Evolutionary conservation across 352 stramenopile species (phyloP).

Genomic region (Phytophthora sp.): DNA sequence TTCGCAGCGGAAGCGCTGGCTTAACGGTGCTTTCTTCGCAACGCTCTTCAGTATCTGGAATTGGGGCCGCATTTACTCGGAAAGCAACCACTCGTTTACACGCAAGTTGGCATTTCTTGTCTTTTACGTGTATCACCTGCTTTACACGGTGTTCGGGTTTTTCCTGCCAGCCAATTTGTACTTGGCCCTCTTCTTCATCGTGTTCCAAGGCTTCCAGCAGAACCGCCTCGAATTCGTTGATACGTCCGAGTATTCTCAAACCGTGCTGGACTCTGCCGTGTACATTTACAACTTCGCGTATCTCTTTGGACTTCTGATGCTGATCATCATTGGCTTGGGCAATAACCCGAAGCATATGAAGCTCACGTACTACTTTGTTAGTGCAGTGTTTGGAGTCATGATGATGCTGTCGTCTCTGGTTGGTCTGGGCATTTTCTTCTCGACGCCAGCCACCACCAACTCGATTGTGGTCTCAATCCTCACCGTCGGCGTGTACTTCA

Average conservation of each 20-base stretch:
- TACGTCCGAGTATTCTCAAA: constrained; percentile 67
- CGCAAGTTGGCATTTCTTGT: constrained; percentile 75
- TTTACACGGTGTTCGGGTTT: constrained; percentile 72
- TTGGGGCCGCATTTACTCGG: constrained; percentile 83
- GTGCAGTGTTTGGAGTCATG: constrained; percentile 72
- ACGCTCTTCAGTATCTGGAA: constrained; percentile 90
- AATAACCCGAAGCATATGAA: constrained; percentile 92
- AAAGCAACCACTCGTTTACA: constrained; percentile 75
- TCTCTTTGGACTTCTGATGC: constrained; percentile 79
- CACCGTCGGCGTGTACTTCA: constrained; percentile 83
- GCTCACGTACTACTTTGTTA: constrained; percentile 85
- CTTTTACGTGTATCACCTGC: constrained; percentile 83
- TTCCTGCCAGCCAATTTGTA: constrained; percentile 87
- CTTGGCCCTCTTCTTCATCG: constrained; percentile 85
- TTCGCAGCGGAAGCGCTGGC: constrained; percentile 84
- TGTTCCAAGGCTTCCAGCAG: constrained; percentile 90
- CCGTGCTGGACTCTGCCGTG: constrained; percentile 65
- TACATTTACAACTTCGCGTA: constrained; percentile 87
- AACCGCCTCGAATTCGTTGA: constrained; percentile 84
- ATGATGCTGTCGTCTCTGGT: constrained; percentile 84
- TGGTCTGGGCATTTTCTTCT: constrained; percentile 79
- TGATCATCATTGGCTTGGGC: constrained; percentile 86
- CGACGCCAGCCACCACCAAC: constrained; percentile 49
- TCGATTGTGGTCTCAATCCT: constrained; percentile 72
- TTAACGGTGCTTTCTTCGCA: constrained; percentile 88